Percentiles rank a stretch among this genome's conserved stretches.
phyloP scores from a whole-genome alignment of 164 flowering plant species.

The Chloranthus sessilifolius region DNA sequence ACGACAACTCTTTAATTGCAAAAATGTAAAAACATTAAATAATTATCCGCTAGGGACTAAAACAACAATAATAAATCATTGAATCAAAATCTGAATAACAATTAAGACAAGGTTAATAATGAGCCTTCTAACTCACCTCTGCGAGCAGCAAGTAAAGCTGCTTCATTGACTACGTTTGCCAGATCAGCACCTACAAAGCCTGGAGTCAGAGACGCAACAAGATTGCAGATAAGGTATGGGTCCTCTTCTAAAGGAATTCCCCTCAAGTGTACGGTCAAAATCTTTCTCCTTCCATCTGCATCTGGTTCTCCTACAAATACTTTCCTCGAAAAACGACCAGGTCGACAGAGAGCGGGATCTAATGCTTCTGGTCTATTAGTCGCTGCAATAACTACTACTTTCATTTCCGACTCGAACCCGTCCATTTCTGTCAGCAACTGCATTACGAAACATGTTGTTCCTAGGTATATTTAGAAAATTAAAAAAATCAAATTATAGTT shows the following conservation, averaged over 20 bases:
- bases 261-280: slow-evolving; percentile 84
- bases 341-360: slow-evolving; percentile 93
- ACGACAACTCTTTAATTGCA: too few species aligned
- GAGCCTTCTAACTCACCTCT: slow-evolving; percentile 53
- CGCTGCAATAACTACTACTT: slow-evolving; percentile 89
- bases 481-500: neutral
- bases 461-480: neutral
- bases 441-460: slow-evolving; percentile 17
- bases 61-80: neutral
- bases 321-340: slow-evolving; percentile 98
- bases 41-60: too few species aligned
- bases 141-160: slow-evolving; percentile 95
- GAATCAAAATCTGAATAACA: neutral
- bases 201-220: slow-evolving; percentile 86
- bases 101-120: neutral
- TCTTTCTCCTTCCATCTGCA: slow-evolving; percentile 78
- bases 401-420: slow-evolving; percentile 90
- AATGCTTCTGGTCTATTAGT: slow-evolving; percentile 95
- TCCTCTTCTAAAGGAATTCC: slow-evolving; percentile 91
- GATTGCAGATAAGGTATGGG: slow-evolving; percentile 46
- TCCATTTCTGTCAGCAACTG: slow-evolving; percentile 99
- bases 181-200: slow-evolving; percentile 99
- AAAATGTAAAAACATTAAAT: too few species aligned
- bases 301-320: slow-evolving; percentile 93
- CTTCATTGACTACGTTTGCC: slow-evolving; percentile 91